A percentile compares a stretch with the other conserved stretches of the same genome.
Conservation (phyloP, 257 asterid genomes). For the Perilla frutescens region DNA sequence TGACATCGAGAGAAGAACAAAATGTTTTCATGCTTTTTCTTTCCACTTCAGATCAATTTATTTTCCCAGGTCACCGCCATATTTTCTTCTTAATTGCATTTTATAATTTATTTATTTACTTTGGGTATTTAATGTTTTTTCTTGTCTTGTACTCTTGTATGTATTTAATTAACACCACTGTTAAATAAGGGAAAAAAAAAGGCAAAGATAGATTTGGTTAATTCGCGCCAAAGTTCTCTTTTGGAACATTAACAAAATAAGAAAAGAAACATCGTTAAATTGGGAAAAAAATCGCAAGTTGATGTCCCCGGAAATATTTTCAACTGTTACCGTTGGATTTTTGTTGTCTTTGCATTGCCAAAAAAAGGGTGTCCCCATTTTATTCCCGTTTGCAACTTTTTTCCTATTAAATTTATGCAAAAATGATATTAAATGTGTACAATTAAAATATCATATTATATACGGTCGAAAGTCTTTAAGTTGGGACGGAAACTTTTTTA, state of each 20-base stretch:
- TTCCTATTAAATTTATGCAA: too few relatives aligned
- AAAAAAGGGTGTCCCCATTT: neutral
- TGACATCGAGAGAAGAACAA: neutral
- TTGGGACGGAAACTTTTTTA: too few relatives aligned
- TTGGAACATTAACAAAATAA: neutral
- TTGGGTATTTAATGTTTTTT: neutral
- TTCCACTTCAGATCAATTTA: neutral
- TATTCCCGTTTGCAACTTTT: neutral
- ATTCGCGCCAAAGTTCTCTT: too few relatives aligned
- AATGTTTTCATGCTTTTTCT: constrained; percentile 1
- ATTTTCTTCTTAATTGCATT: too few relatives aligned
- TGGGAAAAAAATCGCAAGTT: too few relatives aligned
- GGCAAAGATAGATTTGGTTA: too few relatives aligned
- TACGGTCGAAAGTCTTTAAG: neutral
- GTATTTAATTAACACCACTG: neutral
- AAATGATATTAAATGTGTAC: too few relatives aligned
- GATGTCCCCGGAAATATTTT: too few relatives aligned
- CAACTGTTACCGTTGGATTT: neutral
- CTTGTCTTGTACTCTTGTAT: too few relatives aligned
- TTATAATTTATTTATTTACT: too few relatives aligned
- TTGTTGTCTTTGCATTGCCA: neutral
- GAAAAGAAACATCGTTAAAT: too few relatives aligned
- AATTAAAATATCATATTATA: neutral
- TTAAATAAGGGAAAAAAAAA: too few relatives aligned
- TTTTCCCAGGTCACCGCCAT: neutral